Base-by-base conservation (phyloP, 148 eudicot genomes). In the Hydrangea macrophylla region DNA sequence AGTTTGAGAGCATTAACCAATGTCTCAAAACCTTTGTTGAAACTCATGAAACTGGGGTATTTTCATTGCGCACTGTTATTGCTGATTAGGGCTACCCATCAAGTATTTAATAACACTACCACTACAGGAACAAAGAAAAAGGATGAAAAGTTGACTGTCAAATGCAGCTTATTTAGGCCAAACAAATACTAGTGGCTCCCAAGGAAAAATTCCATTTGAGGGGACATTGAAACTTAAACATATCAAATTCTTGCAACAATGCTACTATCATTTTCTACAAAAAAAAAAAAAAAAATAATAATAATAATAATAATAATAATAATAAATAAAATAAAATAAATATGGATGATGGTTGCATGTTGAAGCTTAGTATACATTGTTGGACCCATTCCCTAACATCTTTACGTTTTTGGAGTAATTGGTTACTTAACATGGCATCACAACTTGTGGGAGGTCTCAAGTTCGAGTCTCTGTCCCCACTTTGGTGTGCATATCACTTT, bases 1-100 rank as follows among this genome's bases (percentile, higher is more conserved):
- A 27, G 68, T 64, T 20, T 64, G 37, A 30, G 56, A 65, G 68
- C 56, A 27, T 50, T 23, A 30, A n/a, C 22, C 62, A 32, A 32
- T 31, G 24, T 13, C 7, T 10, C 2, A 55, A 55, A 55, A 35
- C 8, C 4, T 35, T 35, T 35, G 39, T 48, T 48, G 53, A 48
- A 48, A 15, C 53, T 44, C 18, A 15, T 18, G 17, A 42, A 42
- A 42, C 17, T 42, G 48, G 17, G 36, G 68, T 30, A 30, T 6
- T 27, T 48, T 48, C 54, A 48, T 44, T 40, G 22, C 36, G 18
- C 18, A 44, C 9, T 7, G 44, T 42, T 45, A 22, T 64, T n/a
- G 12, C 32, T 22, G 27, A 9, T 1, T 45, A 24, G 31, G 12
- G 12, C 18, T 44, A n/a, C 13, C 33, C 6, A 20, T 32, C 69